Conservation (phyloP, 2,329 filamentous ascomycete species). For the Blastomyces gilchristii region DNA sequence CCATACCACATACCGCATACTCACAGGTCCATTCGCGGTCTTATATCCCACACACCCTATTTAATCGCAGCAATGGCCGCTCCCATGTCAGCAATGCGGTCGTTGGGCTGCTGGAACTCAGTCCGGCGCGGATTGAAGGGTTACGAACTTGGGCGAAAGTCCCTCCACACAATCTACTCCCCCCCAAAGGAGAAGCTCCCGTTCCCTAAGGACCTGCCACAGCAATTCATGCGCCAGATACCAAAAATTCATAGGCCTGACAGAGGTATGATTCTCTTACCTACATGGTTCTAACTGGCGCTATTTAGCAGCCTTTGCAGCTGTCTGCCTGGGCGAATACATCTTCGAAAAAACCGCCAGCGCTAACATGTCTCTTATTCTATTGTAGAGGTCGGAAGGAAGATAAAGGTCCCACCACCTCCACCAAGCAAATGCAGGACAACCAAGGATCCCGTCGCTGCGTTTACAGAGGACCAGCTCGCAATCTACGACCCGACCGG, state of each 20-base stretch:
- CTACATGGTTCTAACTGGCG: background rate
- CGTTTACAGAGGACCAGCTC: conserved; percentile 60
- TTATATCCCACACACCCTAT: conserved; percentile 13
- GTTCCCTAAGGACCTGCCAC: conserved; percentile 33
- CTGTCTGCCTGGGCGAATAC: background rate
- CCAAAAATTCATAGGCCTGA: conserved; percentile 30
- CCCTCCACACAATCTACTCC: conserved; percentile 42
- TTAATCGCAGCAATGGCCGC: conserved; percentile 44
- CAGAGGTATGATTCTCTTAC: conserved; percentile 23
- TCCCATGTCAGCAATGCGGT: conserved; percentile 49
- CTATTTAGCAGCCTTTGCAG: background rate
- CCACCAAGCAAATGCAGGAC: conserved; percentile 44
- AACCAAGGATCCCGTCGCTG: conserved; percentile 53
- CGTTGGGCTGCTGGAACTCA: conserved; percentile 60
- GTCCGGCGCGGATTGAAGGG: conserved; percentile 47
- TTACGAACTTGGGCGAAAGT: conserved; percentile 38
- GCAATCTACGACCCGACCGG: conserved; percentile 71
- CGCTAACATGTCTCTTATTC: conserved; percentile 4
- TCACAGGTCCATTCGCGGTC: conserved; percentile 17
- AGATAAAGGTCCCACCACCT: conserved; percentile 44
- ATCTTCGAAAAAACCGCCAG: too few species aligned
- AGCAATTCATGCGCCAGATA: conserved; percentile 35
- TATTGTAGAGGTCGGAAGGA: conserved; percentile 32
- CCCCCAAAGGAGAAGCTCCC: conserved; percentile 32
- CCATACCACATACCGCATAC: conserved; percentile 5